A percentile compares a stretch with the other conserved stretches of the same genome.
Evolutionary conservation across 352 stramenopile genomes (phyloP).

Genomic region (Globisporangium spinosum): DNA sequence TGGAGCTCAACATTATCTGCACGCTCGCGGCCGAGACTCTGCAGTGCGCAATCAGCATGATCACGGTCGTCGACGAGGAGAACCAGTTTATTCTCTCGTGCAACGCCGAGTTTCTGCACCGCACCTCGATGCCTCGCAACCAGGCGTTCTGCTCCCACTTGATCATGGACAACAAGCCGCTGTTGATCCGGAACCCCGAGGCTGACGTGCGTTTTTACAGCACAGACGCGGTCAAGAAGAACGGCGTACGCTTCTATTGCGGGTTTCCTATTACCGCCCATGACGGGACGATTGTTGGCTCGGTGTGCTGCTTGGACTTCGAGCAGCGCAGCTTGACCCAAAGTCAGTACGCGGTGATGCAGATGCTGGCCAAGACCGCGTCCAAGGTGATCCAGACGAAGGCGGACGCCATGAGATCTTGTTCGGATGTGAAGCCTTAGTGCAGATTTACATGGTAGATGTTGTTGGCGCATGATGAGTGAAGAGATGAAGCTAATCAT

Average conservation of each 20-base stretch:
- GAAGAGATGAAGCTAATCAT: not conserved
- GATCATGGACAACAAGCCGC: slow-evolving; percentile 54
- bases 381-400: slow-evolving; percentile 2
- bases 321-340: not conserved
- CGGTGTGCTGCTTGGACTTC: not conserved
- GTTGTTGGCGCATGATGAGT: not conserved
- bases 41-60: not conserved
- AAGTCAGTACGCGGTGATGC: slow-evolving; percentile 2
- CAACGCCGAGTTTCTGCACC: not conserved
- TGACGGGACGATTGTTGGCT: not conserved
- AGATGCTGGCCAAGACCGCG: not conserved
- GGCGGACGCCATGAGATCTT: not conserved
- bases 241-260: not conserved
- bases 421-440: not conserved
- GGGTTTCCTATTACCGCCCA: not conserved
- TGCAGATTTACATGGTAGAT: not conserved
- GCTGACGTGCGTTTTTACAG: slow-evolving; percentile 59
- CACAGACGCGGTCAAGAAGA: not conserved
- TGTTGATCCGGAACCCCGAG: slow-evolving; percentile 57
- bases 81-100: slow-evolving; percentile 1
- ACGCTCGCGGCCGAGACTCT: not conserved
- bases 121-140: not conserved
- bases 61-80: slow-evolving; percentile 1
- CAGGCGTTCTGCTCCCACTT: slow-evolving; percentile 53
- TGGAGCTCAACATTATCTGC: slow-evolving; percentile 8